Percentiles rank a stretch among this genome's conserved stretches.
Evolutionary conservation across 352 stramenopile genomes (phyloP).

Genomic region (Phytopythium ostracodes): DNA sequence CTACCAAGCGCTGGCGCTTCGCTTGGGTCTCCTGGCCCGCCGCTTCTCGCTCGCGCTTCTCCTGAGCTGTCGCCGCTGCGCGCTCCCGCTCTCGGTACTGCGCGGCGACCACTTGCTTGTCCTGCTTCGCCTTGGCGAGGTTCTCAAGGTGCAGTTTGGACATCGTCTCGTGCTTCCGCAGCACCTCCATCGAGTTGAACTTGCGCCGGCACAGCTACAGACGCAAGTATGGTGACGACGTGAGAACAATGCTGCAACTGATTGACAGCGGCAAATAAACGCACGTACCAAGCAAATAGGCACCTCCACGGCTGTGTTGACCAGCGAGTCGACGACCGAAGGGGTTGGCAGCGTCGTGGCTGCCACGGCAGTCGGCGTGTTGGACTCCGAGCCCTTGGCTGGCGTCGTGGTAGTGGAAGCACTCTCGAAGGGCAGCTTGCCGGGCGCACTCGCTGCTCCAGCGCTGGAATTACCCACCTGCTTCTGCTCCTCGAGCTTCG

Average conservation of each 20-base stretch:
- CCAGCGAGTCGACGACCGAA: conserved; percentile 31
- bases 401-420: neutral
- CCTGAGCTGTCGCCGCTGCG: conserved; percentile 10
- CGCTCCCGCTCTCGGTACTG: conserved; percentile 64
- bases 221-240: conserved; percentile 3
- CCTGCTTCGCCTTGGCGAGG: conserved; percentile 67
- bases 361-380: neutral
- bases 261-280: neutral
- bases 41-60: conserved; percentile 4
- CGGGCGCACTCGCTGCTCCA: neutral
- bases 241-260: no score
- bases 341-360: conserved; percentile 6
- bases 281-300: conserved; percentile 76
- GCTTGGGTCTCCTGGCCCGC: conserved; percentile 11
- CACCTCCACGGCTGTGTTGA: conserved; percentile 43
- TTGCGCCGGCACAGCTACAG: conserved; percentile 77
- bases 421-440: neutral
- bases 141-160: conserved; percentile 77
- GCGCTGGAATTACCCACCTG: neutral
- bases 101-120: conserved; percentile 58
- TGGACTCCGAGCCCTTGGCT: neutral
- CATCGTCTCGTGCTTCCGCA: conserved; percentile 75
- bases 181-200: conserved; percentile 65
- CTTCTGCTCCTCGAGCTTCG: conserved; percentile 17
- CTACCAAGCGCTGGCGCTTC: neutral